Base-by-base conservation (phyloP, 1,284 basidiomycete species). In the Macrocystidia cucumis region DNA sequence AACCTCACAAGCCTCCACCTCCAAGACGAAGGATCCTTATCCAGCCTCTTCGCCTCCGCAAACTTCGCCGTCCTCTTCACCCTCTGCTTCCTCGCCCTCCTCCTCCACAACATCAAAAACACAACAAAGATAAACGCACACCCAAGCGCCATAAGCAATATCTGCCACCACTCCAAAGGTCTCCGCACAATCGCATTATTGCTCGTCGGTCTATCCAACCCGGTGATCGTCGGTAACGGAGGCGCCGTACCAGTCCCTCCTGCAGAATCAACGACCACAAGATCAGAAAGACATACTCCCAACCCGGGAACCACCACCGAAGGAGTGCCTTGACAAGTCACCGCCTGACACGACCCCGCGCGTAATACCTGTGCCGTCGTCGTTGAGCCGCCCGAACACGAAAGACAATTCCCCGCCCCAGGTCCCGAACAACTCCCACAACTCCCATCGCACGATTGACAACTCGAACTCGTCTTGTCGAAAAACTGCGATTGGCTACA, bases 141-240 rank as follows among this genome's bases (percentile, higher is more conserved):
- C 5, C 83, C 84, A 24, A 85, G 67, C 1, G 77, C 65, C 78
- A 86, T 86, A 40, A 87, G 67, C 24, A 85, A 62, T 45, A 86
- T 85, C 57, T 86, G 66, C 83, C 84, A 87, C 80, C 82, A 84
- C 41, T 63, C 58, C 6, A 87, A 58, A 11, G 56, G 40, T 32
- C 55, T 58, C 8, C 47, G 42, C 19, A 63, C 57, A 55, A 47
- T 54, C 9, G 49, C 51, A 9, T 54, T 46, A 1, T 53, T 18
- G 13, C 47, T 49, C 5, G 64, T 60, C 3, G 74, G 72, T 7
- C 60, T 52, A 36, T 58, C 52, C 40, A 78, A 53, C 16, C 74
- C 74, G 1, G 71, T 67, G 46, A 74, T 65, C 27, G 64, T 59
- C 23, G 77, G 79, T 31, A 76, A 57, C 1, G 77, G 62, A 7